Conservation (phyloP, 2,329 filamentous ascomycete genomes). For the Aspergillus novofumigatus region DNA sequence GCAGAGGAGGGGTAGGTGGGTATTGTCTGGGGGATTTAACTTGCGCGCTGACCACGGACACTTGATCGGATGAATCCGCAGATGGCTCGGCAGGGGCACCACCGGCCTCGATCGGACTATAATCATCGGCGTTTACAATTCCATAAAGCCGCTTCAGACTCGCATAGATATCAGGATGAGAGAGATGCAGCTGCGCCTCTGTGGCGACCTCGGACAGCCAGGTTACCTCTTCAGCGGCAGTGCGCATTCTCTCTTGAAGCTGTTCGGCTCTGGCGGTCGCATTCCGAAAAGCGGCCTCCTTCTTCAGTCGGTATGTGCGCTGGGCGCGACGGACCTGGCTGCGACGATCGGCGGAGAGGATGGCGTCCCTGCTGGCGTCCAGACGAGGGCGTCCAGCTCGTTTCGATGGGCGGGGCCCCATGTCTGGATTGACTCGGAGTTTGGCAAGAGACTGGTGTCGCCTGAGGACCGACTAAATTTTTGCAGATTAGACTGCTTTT, state of each 20-base stretch:
- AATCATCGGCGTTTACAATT: not conserved
- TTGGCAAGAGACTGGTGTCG: too few relatives aligned
- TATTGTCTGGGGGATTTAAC: not conserved
- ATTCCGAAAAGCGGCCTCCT: constrained; percentile 71
- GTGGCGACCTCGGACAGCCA: constrained; percentile 61
- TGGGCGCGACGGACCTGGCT: constrained; percentile 84
- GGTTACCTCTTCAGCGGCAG: constrained; percentile 68
- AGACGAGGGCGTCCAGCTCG: too few relatives aligned
- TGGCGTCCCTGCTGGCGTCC: too few relatives aligned
- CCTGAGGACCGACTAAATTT: too few relatives aligned
- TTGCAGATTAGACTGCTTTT: too few relatives aligned
- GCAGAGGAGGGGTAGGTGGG: not conserved
- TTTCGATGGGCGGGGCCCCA: too few relatives aligned
- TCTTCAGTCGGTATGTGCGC: constrained; percentile 75
- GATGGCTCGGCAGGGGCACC: not conserved
- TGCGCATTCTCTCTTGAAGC: constrained; percentile 62
- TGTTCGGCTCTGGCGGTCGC: constrained; percentile 66
- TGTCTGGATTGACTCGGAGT: too few relatives aligned
- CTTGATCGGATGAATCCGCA: not conserved
- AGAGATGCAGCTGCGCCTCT: constrained; percentile 38
- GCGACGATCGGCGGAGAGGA: constrained; percentile 47
- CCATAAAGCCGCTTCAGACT: not conserved
- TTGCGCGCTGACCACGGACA: not conserved
- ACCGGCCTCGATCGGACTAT: not conserved
- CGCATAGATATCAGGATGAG: constrained; percentile 2